Percentiles rank a stretch among this genome's conserved stretches.
phyloP scores from a whole-genome alignment of 1,284 basidiomycete species.

The Puccinia brachypodii region DNA sequence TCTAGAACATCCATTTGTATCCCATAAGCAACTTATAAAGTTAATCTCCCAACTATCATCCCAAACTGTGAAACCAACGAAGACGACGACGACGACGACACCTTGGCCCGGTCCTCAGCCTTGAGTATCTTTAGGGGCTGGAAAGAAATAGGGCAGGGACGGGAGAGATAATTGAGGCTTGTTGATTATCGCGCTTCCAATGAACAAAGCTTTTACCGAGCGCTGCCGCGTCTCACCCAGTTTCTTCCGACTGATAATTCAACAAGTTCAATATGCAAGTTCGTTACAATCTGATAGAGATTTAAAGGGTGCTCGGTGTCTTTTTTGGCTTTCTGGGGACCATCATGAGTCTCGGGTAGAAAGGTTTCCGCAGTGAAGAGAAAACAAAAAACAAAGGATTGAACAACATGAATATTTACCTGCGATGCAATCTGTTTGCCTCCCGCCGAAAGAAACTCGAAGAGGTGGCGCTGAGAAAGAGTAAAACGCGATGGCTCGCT shows the following conservation, averaged over 20 bases:
- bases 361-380: neutral
- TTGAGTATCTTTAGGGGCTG: too few species aligned
- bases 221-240: too few species aligned
- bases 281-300: too few species aligned
- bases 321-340: too few species aligned
- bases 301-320: too few species aligned
- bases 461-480: neutral
- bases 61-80: neutral
- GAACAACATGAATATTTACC: neutral
- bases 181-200: neutral
- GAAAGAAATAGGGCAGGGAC: neutral
- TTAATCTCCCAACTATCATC: neutral
- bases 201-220: neutral
- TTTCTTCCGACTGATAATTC: too few species aligned
- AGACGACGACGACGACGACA: neutral
- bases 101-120: too few species aligned
- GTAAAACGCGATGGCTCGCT: neutral
- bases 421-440: neutral
- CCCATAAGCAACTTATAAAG: neutral
- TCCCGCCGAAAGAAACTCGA: neutral
- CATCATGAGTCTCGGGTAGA: too few species aligned
- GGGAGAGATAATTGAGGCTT: neutral
- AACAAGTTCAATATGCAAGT: too few species aligned
- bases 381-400: too few species aligned
- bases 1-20: neutral